These are phyloP conservation scores for Ailanthus altissimus DNA, from an alignment of 345 rosid species.

Conservation along the genomic window DNA sequence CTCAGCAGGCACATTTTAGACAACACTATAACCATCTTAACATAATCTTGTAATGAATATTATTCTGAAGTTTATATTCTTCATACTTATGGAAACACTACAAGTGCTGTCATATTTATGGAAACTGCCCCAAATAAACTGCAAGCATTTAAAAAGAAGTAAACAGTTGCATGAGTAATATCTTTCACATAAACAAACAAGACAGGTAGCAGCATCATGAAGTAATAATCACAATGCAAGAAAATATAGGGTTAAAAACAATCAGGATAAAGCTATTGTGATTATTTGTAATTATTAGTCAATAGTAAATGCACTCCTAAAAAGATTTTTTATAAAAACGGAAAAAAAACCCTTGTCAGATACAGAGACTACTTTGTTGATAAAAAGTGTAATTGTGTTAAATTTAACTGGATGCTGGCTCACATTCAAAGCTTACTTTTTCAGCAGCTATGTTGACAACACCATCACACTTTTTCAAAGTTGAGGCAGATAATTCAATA, in stretches of 20 bases:
- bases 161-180: not conserved
- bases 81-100: not conserved
- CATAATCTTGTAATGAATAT: not conserved
- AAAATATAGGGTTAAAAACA: not conserved
- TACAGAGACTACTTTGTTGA: not conserved
- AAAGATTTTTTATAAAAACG: not conserved
- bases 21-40: not conserved
- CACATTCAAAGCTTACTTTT: conserved; percentile 30
- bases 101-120: not conserved
- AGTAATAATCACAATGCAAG: not conserved
- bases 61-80: not conserved
- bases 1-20: not conserved
- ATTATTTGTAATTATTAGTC: not conserved
- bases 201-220: not conserved
- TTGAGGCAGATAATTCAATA: conserved; percentile 42
- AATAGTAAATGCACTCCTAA: not conserved
- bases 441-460: conserved; percentile 34
- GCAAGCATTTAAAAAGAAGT: not conserved
- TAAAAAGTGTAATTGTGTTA: not conserved
- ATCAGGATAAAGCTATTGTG: not conserved
- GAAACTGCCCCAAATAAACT: not conserved
- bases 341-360: not conserved
- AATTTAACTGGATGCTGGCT: not conserved
- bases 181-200: not conserved
- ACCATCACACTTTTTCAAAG: conserved; percentile 38